phyloP scores from a whole-genome alignment of 2,329 filamentous ascomycete genomes.

The Aspergillus amoenus region DNA sequence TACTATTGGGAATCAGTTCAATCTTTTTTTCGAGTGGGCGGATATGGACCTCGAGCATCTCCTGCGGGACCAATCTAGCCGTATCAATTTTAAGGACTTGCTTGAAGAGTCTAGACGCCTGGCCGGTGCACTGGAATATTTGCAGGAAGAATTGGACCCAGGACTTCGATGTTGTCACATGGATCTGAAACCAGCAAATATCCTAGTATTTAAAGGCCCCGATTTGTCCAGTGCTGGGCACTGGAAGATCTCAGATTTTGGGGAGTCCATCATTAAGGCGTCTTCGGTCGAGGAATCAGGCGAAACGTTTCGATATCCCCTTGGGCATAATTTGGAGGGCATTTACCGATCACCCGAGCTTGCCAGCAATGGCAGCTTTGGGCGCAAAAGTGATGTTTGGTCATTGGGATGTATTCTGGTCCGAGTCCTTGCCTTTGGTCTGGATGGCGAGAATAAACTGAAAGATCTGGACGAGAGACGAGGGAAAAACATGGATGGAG shows the following conservation, averaged over 20 bases:
- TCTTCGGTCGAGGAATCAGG: not conserved
- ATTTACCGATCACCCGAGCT: conserved; percentile 18
- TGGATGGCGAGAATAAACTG: conserved; percentile 9
- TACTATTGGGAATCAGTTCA: conserved; percentile 11
- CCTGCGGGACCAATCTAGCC: not conserved
- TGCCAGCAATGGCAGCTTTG: not conserved
- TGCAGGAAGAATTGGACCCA: conserved; percentile 10
- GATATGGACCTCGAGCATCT: conserved; percentile 19
- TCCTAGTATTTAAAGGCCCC: conserved; percentile 18
- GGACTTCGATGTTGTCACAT: conserved; percentile 12
- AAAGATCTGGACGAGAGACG: conserved; percentile 4
- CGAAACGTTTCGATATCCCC: not conserved
- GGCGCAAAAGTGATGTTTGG: conserved; percentile 21
- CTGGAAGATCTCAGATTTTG: conserved; percentile 28
- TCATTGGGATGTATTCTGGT: conserved; percentile 23
- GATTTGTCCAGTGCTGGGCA: conserved; percentile 13
- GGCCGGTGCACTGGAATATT: conserved; percentile 15
- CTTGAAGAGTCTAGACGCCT: conserved; percentile 13
- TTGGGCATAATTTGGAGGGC: not conserved
- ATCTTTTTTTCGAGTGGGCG: conserved; percentile 18
- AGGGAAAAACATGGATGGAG: not conserved
- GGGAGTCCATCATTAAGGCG: conserved; percentile 17
- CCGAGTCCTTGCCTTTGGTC: conserved; percentile 15
- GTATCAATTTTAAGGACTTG: conserved; percentile 6
- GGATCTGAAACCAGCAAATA: conserved; percentile 25